Conservation (phyloP, 192 early-diverging fungal genomes). For the Thoreauomyces humboldtii region DNA sequence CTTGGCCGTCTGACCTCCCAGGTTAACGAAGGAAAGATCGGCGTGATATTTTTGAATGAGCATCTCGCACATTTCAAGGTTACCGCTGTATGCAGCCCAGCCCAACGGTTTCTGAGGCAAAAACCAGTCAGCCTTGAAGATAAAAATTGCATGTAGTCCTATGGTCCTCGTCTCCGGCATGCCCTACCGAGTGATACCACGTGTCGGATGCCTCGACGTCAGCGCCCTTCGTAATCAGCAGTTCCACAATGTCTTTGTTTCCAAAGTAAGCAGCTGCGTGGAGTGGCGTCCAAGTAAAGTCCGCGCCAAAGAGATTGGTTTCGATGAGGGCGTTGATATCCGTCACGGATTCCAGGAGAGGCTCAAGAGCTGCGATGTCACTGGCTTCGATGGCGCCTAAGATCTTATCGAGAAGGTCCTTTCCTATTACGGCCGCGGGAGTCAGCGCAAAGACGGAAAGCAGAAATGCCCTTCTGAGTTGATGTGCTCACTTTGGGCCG, state of each 20-base stretch:
- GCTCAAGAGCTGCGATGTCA: conserved; percentile 30
- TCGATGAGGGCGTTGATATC: conserved; percentile 43
- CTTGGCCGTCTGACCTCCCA: conserved; percentile 71
- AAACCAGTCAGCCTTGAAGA: neutral
- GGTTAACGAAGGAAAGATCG: conserved; percentile 72
- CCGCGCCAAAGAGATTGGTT: conserved; percentile 48
- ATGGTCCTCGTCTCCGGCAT: no score
- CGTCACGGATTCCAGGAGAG: conserved; percentile 18
- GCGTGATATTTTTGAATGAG: conserved; percentile 77
- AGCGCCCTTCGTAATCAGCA: conserved; percentile 73
- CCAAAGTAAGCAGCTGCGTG: conserved; percentile 88
- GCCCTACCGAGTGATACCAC: conserved; percentile 64
- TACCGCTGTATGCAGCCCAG: conserved; percentile 84
- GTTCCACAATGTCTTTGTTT: conserved; percentile 58
- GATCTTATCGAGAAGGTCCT: conserved; percentile 26
- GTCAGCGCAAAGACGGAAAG: no score
- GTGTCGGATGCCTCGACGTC: conserved; percentile 81
- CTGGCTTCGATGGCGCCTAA: conserved; percentile 40
- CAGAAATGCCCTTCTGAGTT: no score
- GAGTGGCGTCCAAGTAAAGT: conserved; percentile 79
- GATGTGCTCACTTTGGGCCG: no score
- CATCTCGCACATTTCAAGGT: conserved; percentile 65
- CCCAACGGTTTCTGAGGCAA: conserved; percentile 65
- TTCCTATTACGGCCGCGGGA: no score
- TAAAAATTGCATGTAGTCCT: neutral